Evolutionary conservation across 257 asterid species (phyloP), one percentile per base, ranked within the genome.

Genomic region (Cinchona pubescens): DNA sequence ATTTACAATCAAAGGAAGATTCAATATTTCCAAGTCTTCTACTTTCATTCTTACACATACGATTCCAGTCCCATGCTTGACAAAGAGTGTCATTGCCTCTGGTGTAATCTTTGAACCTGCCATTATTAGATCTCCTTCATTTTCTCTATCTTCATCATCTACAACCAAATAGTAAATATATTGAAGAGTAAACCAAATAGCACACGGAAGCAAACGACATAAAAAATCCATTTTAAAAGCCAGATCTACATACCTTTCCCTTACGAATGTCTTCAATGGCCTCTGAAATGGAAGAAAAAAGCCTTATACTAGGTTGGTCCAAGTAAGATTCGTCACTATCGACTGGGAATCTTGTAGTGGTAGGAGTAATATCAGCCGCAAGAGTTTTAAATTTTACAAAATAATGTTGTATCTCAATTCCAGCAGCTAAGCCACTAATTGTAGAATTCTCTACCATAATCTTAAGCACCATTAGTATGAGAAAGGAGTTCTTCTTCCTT

Each of bases 61-160:
- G 51, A 95, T 95, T 69, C 99, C 99, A 70, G 98, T 95, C 72
- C 98, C 96, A 69, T 95, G 93, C 86, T 87, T 95, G 83, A 95
- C 99, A 79, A 95, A 84, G 86, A 95, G 92, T 69, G 99, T 97
- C 98, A 92, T 91, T 29, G 97, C 97, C 83, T 91, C 99, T 3
- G 96, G 88, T 23, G 99, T 92, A 69, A 90, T 98, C 86, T 88
- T 92, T 15, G 96, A 87, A 40, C 96, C 99, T 71, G 98, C 98
- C 96, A 95, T 92, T 75, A 95, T 88, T 29, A 95, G n/a, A 84
- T 92, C 99, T 73, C 99, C 99, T 91, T 95, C 99, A 70, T 95
- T 95, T 83, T 95, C 99, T 82, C 99, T 86, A 80, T 87, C 97
- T 85, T 95, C 99, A 51, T 95, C 99, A 82, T 95, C 99, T 15